Conservation (phyloP, 2,329 filamentous ascomycete species). For the Catunica adiposa region DNA sequence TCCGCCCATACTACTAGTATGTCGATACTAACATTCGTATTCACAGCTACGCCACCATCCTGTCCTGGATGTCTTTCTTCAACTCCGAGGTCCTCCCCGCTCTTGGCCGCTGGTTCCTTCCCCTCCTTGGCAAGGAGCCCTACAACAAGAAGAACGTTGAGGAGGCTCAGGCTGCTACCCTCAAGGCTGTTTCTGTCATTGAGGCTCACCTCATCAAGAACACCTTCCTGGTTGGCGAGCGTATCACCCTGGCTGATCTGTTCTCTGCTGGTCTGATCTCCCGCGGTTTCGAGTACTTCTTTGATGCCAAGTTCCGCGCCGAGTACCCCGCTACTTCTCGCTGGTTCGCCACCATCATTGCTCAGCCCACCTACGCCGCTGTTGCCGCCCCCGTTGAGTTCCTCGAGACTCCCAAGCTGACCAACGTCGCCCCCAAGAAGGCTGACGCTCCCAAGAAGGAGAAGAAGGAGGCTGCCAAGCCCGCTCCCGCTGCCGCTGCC, state of each 20-base stretch:
- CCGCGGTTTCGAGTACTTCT: slow-evolving; percentile 86
- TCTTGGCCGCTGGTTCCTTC: slow-evolving; percentile 69
- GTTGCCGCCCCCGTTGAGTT: slow-evolving; percentile 61
- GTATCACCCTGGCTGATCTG: slow-evolving; percentile 88
- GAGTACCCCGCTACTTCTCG: slow-evolving; percentile 73
- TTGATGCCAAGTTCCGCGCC: slow-evolving; percentile 75
- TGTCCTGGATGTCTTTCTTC: slow-evolving; percentile 96
- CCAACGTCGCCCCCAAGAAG: slow-evolving; percentile 61
- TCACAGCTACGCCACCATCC: slow-evolving; percentile 71
- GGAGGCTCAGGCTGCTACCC: slow-evolving; percentile 51
- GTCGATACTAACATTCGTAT: not conserved
- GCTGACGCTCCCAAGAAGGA: slow-evolving; percentile 47
- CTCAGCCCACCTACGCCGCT: slow-evolving; percentile 78
- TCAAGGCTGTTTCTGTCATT: slow-evolving; percentile 52
- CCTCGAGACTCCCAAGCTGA: slow-evolving; percentile 64
- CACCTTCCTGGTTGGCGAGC: slow-evolving; percentile 96
- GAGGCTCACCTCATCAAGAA: slow-evolving; percentile 81
- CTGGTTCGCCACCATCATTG: slow-evolving; percentile 89
- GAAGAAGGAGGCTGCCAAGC: slow-evolving; percentile 22
- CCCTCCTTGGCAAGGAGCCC: slow-evolving; percentile 60
- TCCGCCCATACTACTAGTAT: not conserved
- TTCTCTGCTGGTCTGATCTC: slow-evolving; percentile 64
- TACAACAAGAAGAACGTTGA: slow-evolving; percentile 99
- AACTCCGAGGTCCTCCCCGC: slow-evolving; percentile 68
- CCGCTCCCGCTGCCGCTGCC: slow-evolving; percentile 23